phyloP scores from a whole-genome alignment of 1,284 basidiomycete species.

The Amylostereum chailletii region DNA sequence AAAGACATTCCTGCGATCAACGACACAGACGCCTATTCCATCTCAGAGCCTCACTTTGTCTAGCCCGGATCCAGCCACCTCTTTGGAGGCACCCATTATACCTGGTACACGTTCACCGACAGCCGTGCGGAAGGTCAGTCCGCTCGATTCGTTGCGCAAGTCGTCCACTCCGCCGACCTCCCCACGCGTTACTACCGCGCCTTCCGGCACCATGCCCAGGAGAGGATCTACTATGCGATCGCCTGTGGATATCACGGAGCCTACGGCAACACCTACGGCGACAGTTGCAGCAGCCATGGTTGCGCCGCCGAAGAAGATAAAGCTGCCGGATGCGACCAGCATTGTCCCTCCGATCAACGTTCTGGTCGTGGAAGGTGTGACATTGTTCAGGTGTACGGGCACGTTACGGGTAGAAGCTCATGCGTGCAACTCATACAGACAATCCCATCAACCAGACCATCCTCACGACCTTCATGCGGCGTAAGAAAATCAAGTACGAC shows the following conservation, averaged over 20 bases:
- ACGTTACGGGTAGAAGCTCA: constrained; percentile 6
- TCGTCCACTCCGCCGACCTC: constrained; percentile 25
- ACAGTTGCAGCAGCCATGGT: constrained; percentile 11
- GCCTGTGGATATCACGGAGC: no score
- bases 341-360: constrained; percentile 94
- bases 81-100: no score
- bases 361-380: constrained; percentile 85
- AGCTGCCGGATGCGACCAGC: constrained; percentile 31
- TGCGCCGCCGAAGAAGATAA: constrained; percentile 11
- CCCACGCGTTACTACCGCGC: constrained; percentile 13
- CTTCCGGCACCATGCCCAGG: no score
- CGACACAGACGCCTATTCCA: no score
- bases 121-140: constrained; percentile 17
- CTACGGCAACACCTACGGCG: constrained; percentile 13
- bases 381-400: neutral
- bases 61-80: no score
- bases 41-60: no score
- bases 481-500: constrained; percentile 94
- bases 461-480: constrained; percentile 90
- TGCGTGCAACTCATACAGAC: constrained; percentile 42
- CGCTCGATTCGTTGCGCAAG: constrained; percentile 22
- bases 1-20: no score
- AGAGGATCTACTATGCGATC: no score
- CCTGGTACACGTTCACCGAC: neutral
- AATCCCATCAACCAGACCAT: constrained; percentile 99